These are phyloP conservation scores for Elymus sibiricus DNA, from an alignment of 176 grass and related monocot species.

Conservation along the genomic window DNA sequence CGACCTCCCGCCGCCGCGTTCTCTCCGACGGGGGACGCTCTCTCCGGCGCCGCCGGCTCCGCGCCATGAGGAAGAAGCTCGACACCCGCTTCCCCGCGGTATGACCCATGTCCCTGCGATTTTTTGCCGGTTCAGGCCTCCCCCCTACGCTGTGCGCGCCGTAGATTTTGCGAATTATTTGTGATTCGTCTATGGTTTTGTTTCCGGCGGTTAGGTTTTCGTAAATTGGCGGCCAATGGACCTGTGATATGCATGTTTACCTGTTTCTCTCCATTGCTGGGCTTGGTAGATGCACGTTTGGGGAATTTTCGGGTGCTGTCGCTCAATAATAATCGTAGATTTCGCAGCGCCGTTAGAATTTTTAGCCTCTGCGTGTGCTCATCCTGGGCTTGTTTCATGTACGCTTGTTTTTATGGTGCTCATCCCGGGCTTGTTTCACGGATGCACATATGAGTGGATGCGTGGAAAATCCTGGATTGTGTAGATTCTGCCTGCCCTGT, in stretches of 20 bases:
- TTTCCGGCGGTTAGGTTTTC: neutral
- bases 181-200: neutral
- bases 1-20: neutral
- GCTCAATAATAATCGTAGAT: neutral
- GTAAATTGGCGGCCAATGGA: neutral
- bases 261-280: neutral
- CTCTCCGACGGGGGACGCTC: neutral
- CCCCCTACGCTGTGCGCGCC: neutral
- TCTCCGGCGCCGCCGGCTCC: neutral
- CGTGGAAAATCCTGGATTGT: neutral
- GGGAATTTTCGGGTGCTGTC: neutral
- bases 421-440: neutral
- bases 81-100: constrained; percentile 97
- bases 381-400: neutral
- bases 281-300: neutral
- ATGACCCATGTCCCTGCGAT: neutral
- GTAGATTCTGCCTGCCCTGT: neutral
- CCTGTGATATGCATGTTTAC: neutral
- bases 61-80: constrained; percentile 98
- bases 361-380: neutral
- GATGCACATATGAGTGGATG: neutral
- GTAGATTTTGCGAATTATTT: neutral
- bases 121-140: neutral
- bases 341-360: neutral
- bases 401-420: neutral